Evolutionary conservation across 768 basidiomycete species (phyloP), one percentile per base, ranked within the genome.

Genomic region (Pholiota microspora): DNA sequence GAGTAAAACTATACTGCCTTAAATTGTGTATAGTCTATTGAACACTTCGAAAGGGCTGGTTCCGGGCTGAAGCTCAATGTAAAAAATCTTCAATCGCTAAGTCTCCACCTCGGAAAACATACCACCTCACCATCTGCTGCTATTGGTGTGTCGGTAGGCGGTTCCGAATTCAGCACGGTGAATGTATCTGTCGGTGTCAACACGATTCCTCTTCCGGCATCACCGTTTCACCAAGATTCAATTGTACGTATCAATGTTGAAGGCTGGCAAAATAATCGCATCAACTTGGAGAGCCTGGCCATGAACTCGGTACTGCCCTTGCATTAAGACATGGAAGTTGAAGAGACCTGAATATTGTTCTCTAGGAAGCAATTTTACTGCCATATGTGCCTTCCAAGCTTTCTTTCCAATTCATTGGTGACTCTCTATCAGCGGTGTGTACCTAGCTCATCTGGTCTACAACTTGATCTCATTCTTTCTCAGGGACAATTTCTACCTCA

Each of bases 251-350:
- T 84, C 50, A 80, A 82, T 51, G 77, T 75, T 4, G 74, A 82
- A 56, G 82, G 82, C 16, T 84, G 82, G 81, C 78, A 83, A 64
- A 75, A 83, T 58, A 83, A 83, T 59, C 74, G 80, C 7, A 74
- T 83, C 46, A 77, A 83, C 57, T 66, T 84, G 4, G 73, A 81
- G 60, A 74, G 69, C 34, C 69, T 84, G 40, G 61, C 59, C 2
- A 48, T 83, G 5, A 82, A 83, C 55, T 25, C 62, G 53, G 80
- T 82, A 57, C 15, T 64, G 7, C 15, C 36, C 29, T 42, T 42
- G n/a, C 5, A 25, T 15, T 29, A 45, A 6, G 5, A 9, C 40
- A 34, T 5, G 4, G 7, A 6, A 36, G 7, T 16, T 36, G n/a
- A 27, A 8, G 6, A 6, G 4, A 18, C 1, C 16, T 18, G 7